Evolutionary conservation across 176 grass and related monocot genomes (phyloP).

Genomic region (Cenchrus purpureus): DNA sequence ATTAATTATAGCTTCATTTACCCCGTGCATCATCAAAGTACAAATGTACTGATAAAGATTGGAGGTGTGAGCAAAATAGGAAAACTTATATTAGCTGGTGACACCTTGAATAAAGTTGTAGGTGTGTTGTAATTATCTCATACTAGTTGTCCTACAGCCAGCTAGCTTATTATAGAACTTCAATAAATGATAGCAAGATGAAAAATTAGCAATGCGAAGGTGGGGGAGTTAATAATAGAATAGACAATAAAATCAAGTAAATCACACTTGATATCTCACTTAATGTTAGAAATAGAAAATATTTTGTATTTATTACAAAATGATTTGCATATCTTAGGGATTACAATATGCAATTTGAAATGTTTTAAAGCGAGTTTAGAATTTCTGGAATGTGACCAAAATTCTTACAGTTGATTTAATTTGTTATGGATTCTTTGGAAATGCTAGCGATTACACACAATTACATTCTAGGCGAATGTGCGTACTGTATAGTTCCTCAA

Average conservation of each 20-base stretch:
- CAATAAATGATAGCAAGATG: background rate
- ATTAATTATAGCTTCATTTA: background rate
- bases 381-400: background rate
- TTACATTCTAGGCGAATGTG: background rate
- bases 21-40: background rate
- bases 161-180: background rate
- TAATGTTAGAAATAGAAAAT: background rate
- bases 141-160: background rate
- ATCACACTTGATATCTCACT: constrained; percentile 4
- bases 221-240: background rate
- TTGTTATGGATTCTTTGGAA: background rate
- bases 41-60: background rate
- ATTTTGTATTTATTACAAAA: background rate
- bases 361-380: background rate
- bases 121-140: background rate
- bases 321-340: background rate
- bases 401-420: background rate
- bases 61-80: background rate
- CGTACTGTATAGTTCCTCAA: no score
- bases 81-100: background rate
- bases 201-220: background rate
- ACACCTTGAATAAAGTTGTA: constrained; percentile 2
- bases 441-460: background rate
- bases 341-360: background rate
- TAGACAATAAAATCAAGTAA: background rate